These are phyloP conservation scores for Mycena indigotica DNA, from an alignment of 768 basidiomycete genomes.

Conservation along the genomic window DNA sequence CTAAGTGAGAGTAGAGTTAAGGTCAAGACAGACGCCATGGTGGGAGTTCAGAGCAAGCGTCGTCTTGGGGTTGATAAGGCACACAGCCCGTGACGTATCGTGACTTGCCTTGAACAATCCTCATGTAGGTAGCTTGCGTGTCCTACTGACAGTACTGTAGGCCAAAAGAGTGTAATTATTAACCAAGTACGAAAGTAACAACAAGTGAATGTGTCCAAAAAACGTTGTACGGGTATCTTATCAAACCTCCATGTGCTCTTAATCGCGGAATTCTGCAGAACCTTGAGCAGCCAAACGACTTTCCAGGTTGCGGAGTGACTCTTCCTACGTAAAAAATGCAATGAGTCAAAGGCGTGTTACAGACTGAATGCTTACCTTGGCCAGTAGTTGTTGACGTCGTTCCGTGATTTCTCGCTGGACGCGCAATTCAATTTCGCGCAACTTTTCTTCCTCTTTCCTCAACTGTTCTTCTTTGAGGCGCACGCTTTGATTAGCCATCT, in stretches of 20 bases:
- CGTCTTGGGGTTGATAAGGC: background rate
- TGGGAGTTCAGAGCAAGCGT: constrained; percentile 23
- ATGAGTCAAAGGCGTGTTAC: constrained; percentile 44
- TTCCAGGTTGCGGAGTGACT: constrained; percentile 62
- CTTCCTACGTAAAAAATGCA: constrained; percentile 7
- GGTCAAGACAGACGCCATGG: constrained; percentile 46
- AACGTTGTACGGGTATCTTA: background rate
- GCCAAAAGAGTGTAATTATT: background rate
- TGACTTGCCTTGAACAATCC: too few relatives aligned
- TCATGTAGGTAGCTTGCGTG: background rate
- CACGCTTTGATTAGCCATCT: constrained; percentile 94
- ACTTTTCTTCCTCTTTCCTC: constrained; percentile 94
- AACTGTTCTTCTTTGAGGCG: constrained; percentile 99
- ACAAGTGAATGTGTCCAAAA: too few relatives aligned
- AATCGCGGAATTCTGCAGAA: constrained; percentile 77
- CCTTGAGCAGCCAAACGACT: constrained; percentile 90
- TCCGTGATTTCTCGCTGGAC: constrained; percentile 98
- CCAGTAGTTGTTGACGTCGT: constrained; percentile 93
- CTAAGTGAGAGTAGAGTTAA: constrained; percentile 43
- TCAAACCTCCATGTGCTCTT: background rate
- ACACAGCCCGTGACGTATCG: too few relatives aligned
- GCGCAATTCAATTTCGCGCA: constrained; percentile 97
- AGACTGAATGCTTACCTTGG: constrained; percentile 81
- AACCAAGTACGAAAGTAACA: too few relatives aligned
- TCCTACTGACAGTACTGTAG: background rate